phyloP scores from a whole-genome alignment of 1,284 basidiomycete species.

The Singerocomus rubriflavus region DNA sequence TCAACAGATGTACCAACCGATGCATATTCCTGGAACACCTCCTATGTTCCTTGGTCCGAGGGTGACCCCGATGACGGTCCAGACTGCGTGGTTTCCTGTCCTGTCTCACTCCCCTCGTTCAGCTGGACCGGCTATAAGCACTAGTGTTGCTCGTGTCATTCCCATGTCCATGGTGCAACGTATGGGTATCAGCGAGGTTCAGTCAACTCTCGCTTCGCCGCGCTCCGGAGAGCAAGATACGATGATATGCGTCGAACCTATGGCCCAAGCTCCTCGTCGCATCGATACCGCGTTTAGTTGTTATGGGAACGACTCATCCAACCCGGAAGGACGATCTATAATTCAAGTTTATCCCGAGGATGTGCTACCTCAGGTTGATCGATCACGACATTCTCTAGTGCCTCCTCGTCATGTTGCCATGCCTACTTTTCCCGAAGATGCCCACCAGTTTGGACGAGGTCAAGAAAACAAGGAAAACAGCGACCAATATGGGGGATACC shows the following conservation, averaged over 20 bases:
- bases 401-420: conserved; percentile 9
- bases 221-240: conserved; percentile 39
- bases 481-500: conserved; percentile 7
- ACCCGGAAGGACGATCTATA: conserved; percentile 7
- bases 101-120: conserved; percentile 8
- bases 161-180: conserved; percentile 11
- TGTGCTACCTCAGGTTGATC: conserved; percentile 11
- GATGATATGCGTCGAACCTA: conserved; percentile 39
- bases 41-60: conserved; percentile 10
- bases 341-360: conserved; percentile 15
- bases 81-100: conserved; percentile 20
- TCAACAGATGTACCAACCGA: conserved; percentile 33
- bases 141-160: conserved; percentile 5
- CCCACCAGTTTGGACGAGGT: conserved; percentile 11
- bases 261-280: conserved; percentile 39
- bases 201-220: conserved; percentile 37
- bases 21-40: conserved; percentile 28
- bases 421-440: conserved; percentile 17
- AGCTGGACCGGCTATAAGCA: conserved; percentile 14
- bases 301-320: conserved; percentile 12
- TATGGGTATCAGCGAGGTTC: conserved; percentile 5
- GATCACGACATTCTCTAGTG: conserved; percentile 13
- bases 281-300: conserved; percentile 39
- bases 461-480: conserved; percentile 56
- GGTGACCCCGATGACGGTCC: conserved; percentile 2